Base-by-base conservation (phyloP, 352 stramenopile species). In the Globisporangium viniferum region DNA sequence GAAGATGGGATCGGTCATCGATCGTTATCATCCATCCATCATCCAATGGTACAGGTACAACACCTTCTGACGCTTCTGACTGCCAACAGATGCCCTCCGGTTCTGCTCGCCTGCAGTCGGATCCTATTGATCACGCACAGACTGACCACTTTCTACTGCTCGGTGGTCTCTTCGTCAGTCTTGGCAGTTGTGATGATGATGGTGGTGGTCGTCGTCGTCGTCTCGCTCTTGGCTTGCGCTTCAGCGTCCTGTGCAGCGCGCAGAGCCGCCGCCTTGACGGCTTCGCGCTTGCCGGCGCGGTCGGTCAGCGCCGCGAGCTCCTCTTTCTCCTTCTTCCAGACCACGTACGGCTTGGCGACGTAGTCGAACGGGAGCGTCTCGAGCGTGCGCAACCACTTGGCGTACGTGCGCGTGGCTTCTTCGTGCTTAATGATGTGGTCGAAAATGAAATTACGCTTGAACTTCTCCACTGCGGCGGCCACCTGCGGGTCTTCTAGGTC, bases 381-480 rank as follows among this genome's bases (percentile, higher is more conserved):
- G 54, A 96, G 78, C 54, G 81, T 82, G 31, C 83, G 77, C 62
- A 96, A 67, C 88, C 88, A 96, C 64, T 89, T 90, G 62, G 86
- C 85, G 65, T 94, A 96, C 53, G 86, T 91, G 36, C 83, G 86
- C 44, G 88, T 90, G 14, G 68, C 53, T 18, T 87, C 75, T 68
- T 96, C 89, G 72, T 94, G 84, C 53, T 85, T 77, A 55, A 96
- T 91, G 64, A 96, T 96, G 69, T 95, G 84, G 53, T 83, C 74
- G 60, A 92, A 93, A 69, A 96, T 95, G 63, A 77, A 71, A 54
- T 86, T 73, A 58, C 75, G 79, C 72, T 95, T 96, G 68, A 96
- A 96, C 63, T 82, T 66, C 62, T 96, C 88, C 0, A 96, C 82
- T 0, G 71, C 68, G 3, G 68, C 71, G 8, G 74, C 73, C 44